Percentiles rank a stretch among this genome's conserved stretches.
phyloP scores from a whole-genome alignment of 495 filamentous ascomycete genomes.

The Gamarada debralockiae region DNA sequence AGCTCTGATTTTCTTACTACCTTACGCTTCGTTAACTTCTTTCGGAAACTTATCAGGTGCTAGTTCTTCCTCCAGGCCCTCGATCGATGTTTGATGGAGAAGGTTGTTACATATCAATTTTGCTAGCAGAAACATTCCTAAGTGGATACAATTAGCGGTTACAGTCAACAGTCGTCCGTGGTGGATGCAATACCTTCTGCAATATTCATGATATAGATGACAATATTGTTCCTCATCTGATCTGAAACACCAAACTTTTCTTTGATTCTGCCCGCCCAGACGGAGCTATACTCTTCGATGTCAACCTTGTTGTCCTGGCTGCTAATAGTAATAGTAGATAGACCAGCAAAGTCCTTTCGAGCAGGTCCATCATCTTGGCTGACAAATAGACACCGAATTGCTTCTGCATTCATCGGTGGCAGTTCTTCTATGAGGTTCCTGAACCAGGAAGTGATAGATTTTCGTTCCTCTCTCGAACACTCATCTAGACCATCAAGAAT shows the following conservation, averaged over 20 bases:
- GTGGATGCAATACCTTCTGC: too few species aligned
- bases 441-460: conserved; percentile 24
- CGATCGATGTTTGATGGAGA: too few species aligned
- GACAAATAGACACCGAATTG: conserved; percentile 34
- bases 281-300: conserved; percentile 28
- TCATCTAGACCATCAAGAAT: background rate
- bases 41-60: too few species aligned
- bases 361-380: conserved; percentile 34
- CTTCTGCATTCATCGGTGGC: conserved; percentile 6
- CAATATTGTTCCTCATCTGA: too few species aligned
- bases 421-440: conserved; percentile 21
- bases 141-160: too few species aligned
- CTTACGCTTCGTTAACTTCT: too few species aligned
- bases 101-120: too few species aligned
- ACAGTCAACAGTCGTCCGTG: conserved; percentile 39
- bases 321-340: conserved; percentile 22
- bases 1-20: too few species aligned
- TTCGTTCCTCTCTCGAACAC: conserved; percentile 18
- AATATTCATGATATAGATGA: too few species aligned
- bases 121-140: too few species aligned
- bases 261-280: too few species aligned
- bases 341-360: conserved; percentile 21
- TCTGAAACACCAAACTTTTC: conserved; percentile 18
- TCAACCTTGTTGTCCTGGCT: conserved; percentile 26
- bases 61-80: too few species aligned